phyloP scores from a whole-genome alignment of 768 basidiomycete species.

The Naganishia kalamii region DNA sequence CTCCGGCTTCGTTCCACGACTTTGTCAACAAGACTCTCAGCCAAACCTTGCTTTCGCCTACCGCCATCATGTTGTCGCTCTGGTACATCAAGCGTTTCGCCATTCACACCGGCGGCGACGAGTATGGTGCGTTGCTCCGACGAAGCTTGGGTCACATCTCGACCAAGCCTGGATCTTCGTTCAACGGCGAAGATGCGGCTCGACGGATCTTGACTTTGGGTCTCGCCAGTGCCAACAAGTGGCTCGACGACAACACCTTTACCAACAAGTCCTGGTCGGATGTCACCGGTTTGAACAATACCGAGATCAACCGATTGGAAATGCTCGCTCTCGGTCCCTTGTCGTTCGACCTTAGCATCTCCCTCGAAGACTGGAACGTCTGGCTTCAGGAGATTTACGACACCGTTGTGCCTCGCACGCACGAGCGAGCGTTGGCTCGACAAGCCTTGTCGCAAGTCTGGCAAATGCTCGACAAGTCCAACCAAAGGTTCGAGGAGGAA shows the following conservation, averaged over 20 bases:
- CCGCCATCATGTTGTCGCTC: slow-evolving; percentile 29
- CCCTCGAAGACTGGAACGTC: slow-evolving; percentile 22
- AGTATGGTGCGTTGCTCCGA: slow-evolving; percentile 26
- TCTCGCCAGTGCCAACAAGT: slow-evolving; percentile 33
- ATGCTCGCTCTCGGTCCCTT: slow-evolving; percentile 28
- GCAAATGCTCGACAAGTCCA: slow-evolving; percentile 13
- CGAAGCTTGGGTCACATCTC: slow-evolving; percentile 9
- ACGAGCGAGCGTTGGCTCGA: slow-evolving; percentile 14
- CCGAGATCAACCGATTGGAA: slow-evolving; percentile 31
- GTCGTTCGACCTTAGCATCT: slow-evolving; percentile 28
- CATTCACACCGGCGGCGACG: slow-evolving; percentile 29
- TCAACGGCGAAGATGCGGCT: slow-evolving; percentile 28
- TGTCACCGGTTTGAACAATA: slow-evolving; percentile 29
- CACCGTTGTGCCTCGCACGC: slow-evolving; percentile 14
- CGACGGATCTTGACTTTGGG: slow-evolving; percentile 28
- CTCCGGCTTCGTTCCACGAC: slow-evolving; percentile 22
- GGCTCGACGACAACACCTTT: slow-evolving; percentile 35
- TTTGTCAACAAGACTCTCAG: slow-evolving; percentile 31
- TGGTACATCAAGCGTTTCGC: slow-evolving; percentile 31
- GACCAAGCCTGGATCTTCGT: not conserved
- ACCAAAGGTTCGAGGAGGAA: slow-evolving; percentile 14
- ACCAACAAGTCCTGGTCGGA: slow-evolving; percentile 35
- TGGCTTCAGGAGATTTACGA: slow-evolving; percentile 25
- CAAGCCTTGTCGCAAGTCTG: slow-evolving; percentile 15
- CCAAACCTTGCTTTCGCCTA: slow-evolving; percentile 30